phyloP scores from a whole-genome alignment of 129 eudicot species.

The Flaveria ramosissima region DNA sequence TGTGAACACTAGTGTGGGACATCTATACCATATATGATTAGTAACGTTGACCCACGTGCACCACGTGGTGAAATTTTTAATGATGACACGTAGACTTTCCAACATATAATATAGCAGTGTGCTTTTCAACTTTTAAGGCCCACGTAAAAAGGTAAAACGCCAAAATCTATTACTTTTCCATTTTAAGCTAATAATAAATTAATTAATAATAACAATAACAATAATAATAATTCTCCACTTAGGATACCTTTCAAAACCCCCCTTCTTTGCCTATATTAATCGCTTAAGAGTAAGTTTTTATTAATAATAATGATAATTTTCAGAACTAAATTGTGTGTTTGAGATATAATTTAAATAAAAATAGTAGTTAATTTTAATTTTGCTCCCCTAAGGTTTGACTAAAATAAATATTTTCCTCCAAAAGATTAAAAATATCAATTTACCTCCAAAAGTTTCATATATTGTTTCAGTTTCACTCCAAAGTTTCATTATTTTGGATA shows the following conservation, averaged over 20 bases:
- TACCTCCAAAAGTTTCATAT: too few relatives aligned
- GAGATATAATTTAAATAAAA: not conserved
- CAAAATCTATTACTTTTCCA: not conserved
- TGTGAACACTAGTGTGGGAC: not conserved
- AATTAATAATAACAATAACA: not conserved
- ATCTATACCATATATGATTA: not conserved
- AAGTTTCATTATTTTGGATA: too few relatives aligned
- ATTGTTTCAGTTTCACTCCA: too few relatives aligned
- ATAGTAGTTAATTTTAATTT: too few relatives aligned
- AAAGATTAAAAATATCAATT: too few relatives aligned
- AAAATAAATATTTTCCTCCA: too few relatives aligned
- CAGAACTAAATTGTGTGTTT: not conserved
- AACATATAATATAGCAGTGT: not conserved
- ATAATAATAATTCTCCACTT: too few relatives aligned
- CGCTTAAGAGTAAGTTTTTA: not conserved
- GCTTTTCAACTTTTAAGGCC: not conserved
- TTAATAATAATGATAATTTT: not conserved
- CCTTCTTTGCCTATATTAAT: too few relatives aligned
- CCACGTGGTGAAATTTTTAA: not conserved
- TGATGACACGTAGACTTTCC: conserved; percentile 5
- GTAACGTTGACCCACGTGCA: not conserved
- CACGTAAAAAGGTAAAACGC: not conserved
- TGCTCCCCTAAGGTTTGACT: too few relatives aligned
- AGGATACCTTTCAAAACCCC: too few relatives aligned
- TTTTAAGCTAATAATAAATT: not conserved